A percentile compares a stretch with the other conserved stretches of the same genome.
phyloP scores from a whole-genome alignment of 176 grass and related monocot genomes.

The Alopecurus myosuroides region DNA sequence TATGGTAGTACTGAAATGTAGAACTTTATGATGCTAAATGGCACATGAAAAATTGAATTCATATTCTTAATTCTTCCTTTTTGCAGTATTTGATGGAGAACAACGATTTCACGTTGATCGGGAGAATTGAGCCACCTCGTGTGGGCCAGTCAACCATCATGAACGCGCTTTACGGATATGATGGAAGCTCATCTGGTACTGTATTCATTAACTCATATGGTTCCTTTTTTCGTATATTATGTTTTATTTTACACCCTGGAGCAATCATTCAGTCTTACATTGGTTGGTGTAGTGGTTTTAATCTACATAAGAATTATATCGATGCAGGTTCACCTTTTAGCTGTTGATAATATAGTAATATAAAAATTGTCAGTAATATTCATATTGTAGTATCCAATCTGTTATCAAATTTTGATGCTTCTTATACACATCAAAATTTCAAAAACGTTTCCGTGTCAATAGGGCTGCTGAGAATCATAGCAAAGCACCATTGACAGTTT shows the following conservation, averaged over 20 bases:
- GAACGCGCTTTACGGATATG: conserved; percentile 86
- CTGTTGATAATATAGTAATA: background rate
- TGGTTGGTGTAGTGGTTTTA: background rate
- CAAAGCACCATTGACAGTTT: background rate
- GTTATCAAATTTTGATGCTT: background rate
- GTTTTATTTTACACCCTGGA: background rate
- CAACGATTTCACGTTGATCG: conserved; percentile 90
- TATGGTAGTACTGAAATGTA: background rate
- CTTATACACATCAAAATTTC: background rate
- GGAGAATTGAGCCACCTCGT: conserved; percentile 74
- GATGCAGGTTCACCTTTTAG: background rate
- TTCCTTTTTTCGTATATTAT: background rate
- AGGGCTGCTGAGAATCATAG: background rate
- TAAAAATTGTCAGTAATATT: too few relatives aligned
- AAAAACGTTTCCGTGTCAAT: background rate
- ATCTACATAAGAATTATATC: background rate
- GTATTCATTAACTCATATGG: background rate
- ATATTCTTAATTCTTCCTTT: background rate
- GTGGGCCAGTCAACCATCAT: conserved; percentile 87
- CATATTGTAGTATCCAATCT: background rate
- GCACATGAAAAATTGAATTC: background rate
- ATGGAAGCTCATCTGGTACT: conserved; percentile 68
- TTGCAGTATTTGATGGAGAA: conserved; percentile 89
- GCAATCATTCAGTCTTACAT: background rate
- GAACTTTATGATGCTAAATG: background rate